Base-by-base conservation (phyloP, 1,139 yeast species). In the Pichia sp. region DNA sequence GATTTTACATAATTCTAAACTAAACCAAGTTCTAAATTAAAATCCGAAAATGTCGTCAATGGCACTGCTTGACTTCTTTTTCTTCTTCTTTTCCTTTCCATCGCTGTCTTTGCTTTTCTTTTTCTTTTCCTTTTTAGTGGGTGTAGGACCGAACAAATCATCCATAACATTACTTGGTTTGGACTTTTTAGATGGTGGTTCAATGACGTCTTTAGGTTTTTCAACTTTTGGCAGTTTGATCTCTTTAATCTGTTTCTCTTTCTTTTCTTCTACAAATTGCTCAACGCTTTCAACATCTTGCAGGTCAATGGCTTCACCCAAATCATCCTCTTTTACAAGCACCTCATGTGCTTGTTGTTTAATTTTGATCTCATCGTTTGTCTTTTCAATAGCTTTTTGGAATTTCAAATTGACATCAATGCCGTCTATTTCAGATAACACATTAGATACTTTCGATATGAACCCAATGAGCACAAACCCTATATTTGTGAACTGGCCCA, bases 401-500 rank as follows among this genome's bases (percentile, higher is more conserved):
- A 40, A 27, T 47, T 53, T 41, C 43, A 24, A 62, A 60, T 28
- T 45, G 5, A 32, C 6, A 15, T 28, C 15, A 18, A 41, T 22
- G 6, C 40, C 37, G 7, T 46, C 44, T 21, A 43, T 32, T n/a
- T 66, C 58, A 7, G 60, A 57, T 36, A 76, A 62, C 36, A 72
- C 42, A 2, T 53, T 52, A 53, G 71, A 65, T 4, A 87, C 59
- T 50, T 73, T 72, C 2, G 88, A 75, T 37, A 81, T 55, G 20
- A 70, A 50, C 0, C 87, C 96, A 5, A 88, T 59, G 42, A 89
- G 64, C 0, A 86, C 79, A 53, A 90, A 73, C 1, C 96, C 96
- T 14, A 89, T 65, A 2, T 84, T 75, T 7, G 88, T 73, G 60
- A 83, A 90, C 60, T 90, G 96, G 0, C 93, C 96, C 50, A 85